Evolutionary conservation across 371 early-diverging fungal genomes (phyloP).

Genomic region (Syncephalastrum monosporum): DNA sequence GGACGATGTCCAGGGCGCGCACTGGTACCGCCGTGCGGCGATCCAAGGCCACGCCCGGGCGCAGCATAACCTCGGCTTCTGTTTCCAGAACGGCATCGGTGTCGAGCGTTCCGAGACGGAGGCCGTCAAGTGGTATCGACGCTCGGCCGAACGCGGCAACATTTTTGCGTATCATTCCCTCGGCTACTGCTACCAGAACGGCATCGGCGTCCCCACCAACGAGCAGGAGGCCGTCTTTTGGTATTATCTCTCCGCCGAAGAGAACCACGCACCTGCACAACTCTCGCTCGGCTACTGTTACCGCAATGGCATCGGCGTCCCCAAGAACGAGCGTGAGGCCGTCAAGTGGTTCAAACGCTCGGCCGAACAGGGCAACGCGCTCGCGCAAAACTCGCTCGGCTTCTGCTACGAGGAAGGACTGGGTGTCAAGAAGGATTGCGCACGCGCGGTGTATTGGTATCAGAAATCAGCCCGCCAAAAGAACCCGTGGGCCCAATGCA

Average conservation of each 20-base stretch:
- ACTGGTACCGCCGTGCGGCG: constrained; percentile 53
- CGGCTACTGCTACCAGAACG: constrained; percentile 91
- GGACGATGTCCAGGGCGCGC: constrained; percentile 62
- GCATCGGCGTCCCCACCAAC: constrained; percentile 72
- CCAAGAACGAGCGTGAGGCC: constrained; percentile 64
- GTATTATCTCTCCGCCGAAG: constrained; percentile 66
- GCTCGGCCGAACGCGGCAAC: constrained; percentile 76
- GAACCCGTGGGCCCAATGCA: constrained; percentile 83
- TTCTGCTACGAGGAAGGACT: constrained; percentile 77
- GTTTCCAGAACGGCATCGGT: constrained; percentile 83
- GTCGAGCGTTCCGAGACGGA: constrained; percentile 57
- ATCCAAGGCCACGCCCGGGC: constrained; percentile 55
- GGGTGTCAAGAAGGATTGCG: constrained; percentile 60
- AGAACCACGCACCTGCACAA: constrained; percentile 66
- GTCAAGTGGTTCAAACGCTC: constrained; percentile 67
- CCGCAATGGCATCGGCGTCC: constrained; percentile 71
- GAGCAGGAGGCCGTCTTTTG: constrained; percentile 66
- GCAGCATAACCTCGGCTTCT: constrained; percentile 86
- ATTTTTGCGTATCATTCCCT: constrained; percentile 81
- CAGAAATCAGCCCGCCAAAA: constrained; percentile 67
- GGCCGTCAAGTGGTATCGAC: constrained; percentile 73
- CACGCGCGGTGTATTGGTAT: constrained; percentile 78
- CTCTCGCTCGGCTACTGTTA: constrained; percentile 87
- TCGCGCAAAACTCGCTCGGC: constrained; percentile 84
- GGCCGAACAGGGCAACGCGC: constrained; percentile 70